Conservation (phyloP, 169 alveolate species). For the Cryptosporidium bovis region DNA sequence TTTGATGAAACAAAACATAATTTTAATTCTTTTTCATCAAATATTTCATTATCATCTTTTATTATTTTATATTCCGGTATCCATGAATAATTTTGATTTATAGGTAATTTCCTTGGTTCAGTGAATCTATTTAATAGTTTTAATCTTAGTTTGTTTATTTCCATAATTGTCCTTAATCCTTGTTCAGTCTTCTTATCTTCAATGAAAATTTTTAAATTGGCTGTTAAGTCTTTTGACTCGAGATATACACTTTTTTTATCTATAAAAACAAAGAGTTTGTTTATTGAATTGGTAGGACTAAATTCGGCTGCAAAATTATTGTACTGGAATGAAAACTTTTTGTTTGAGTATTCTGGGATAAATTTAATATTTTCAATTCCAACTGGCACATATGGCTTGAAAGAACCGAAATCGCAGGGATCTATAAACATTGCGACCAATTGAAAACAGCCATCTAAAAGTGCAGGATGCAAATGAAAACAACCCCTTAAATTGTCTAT, state of each 20-base stretch:
- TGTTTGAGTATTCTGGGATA: neutral
- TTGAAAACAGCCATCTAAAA: slow-evolving; percentile 73
- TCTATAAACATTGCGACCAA: slow-evolving; percentile 41
- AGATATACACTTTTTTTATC: slow-evolving; percentile 12
- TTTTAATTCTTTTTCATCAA: slow-evolving; percentile 2
- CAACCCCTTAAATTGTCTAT: neutral
- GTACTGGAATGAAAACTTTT: slow-evolving; percentile 13
- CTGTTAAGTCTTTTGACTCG: neutral
- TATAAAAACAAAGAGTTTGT: slow-evolving; percentile 11
- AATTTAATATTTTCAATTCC: slow-evolving; percentile 16
- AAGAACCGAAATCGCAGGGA: neutral
- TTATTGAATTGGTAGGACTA: slow-evolving; percentile 9
- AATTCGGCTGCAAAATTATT: slow-evolving; percentile 1
- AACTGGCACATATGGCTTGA: slow-evolving; percentile 32
- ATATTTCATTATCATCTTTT: neutral
- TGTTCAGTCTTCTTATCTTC: neutral
- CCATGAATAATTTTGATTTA: slow-evolving; percentile 50
- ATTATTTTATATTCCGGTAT: slow-evolving; percentile 1
- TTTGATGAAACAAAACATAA: slow-evolving; percentile 26
- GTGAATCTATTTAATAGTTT: slow-evolving; percentile 4
- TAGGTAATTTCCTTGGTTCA: neutral
- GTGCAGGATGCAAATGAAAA: slow-evolving; percentile 39
- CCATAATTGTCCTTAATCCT: neutral
- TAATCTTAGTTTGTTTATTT: slow-evolving; percentile 1
- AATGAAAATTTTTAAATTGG: slow-evolving; percentile 25